Base-by-base conservation (phyloP, 441 rosid species). In the Breynia disticha region DNA sequence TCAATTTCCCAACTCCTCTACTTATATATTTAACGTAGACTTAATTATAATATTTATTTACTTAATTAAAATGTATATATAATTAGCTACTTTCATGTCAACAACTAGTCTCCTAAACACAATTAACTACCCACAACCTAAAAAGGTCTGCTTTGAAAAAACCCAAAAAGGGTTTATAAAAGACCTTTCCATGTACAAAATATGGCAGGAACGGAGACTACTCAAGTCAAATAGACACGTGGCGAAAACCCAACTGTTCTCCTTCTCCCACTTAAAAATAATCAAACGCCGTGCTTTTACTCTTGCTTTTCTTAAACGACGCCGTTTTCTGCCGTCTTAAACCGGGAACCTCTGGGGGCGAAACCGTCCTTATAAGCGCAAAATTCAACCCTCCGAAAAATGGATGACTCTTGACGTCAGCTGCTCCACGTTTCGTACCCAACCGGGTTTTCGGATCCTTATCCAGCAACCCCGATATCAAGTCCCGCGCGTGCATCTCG, bases 351-450 rank as follows among this genome's bases (percentile, higher is more conserved):
- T 60, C 81, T 14, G 98, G 97, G 44, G 95, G 98, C 1, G 72
- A 71, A 8, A 79, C 42, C 41, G 96, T 76, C 56, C 98, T 68
- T 1, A 91, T 74, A 5, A 91, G 83, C 13, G 98, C 97, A 20
- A 86, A 86, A 47, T 59, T 72, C 3, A 87, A 70, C 15, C 90
- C 98, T 39, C 54, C 61, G 48, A 90, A 90, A 65, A 90, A 90
- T 47, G 69, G 74, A 70, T 90, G 96, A 50, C 73, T 75, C 72
- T 81, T 90, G 52, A 90, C 62, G 45, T 85, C 96, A 37, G 63
- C 69, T 11, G 87, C 81, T 14, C 98, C 96, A 0, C 85, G 54
- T 48, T 60, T 59, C 48, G 65, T 79, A 16, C 98, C 96, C 47
- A 90, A 66, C 56, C 96, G 63, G 16, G 32, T 70, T 19, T 41